Evolutionary conservation across 129 eudicot species (phyloP), one percentile per base, ranked within the genome.

Genomic region (Lactuca saligna): DNA sequence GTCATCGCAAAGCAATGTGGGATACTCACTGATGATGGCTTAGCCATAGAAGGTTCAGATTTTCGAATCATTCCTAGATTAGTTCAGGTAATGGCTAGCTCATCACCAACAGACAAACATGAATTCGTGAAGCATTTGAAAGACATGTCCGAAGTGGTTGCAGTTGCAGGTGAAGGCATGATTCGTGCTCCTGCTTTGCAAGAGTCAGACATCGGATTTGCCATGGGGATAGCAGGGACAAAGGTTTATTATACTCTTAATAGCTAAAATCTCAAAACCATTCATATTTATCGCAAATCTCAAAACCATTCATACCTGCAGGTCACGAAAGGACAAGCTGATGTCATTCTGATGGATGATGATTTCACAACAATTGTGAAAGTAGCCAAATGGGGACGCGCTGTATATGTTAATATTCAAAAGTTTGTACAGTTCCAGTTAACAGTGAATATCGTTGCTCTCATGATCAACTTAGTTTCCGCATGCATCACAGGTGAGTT

Each of bases 291-390:
- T 25, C 29, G 29, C 1, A 25, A 25, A 8, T 46, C 25, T 59
- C 59, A 3, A 35, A 13, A 51, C n/a, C 8, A 20, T 62, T 8
- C 33, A 15, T 51, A n/a, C 44, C 20, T 12, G 16, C 85, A 91
- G 97, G 97, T 91, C 48, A 91, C 97, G 4, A 91, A 88, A 83
- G 94, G 83, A 80, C 91, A 84, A 72, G 94, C 96, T 16, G 97
- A 91, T 86, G 89, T 91, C 46, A 86, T 91, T 46, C 86, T 91
- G 71, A 44, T 91, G 84, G 97, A 91, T 64, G 97, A 91, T 49
- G 88, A 91, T 73, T 91, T 91, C 69, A 44, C 96, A 11, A 91
- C 97, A 37, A 91, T 91, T 25, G 94, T 91, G 8, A 91, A 78
- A 54, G 96, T 91, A 10, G 96, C 88, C 63, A 88, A 82, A 78